phyloP scores from a whole-genome alignment of 1,139 yeast species.

The Diutina neorugosa region DNA sequence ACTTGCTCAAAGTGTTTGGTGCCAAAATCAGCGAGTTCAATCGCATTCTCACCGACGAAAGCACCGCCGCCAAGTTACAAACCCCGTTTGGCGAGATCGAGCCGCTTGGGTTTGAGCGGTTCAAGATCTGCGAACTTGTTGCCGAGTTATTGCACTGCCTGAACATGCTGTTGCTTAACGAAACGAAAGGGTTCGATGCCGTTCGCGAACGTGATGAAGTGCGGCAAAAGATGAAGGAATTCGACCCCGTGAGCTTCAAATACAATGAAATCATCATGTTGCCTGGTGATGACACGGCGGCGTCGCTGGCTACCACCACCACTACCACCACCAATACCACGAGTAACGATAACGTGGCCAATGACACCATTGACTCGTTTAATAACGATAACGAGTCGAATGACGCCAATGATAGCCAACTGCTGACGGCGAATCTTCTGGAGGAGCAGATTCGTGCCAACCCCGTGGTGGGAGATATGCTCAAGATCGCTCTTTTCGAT shows the following conservation, averaged over 20 bases:
- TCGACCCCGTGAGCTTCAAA: conserved; percentile 35
- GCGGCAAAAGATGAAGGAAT: conserved; percentile 36
- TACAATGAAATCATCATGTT: conserved; percentile 34
- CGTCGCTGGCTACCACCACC: not conserved
- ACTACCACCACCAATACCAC: not conserved
- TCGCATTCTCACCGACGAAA: conserved; percentile 16
- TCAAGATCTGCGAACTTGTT: conserved; percentile 85
- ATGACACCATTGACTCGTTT: conserved; percentile 16
- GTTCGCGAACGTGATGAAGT: conserved; percentile 53
- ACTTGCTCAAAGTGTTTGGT: conserved; percentile 71
- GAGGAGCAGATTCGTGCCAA: conserved; percentile 52
- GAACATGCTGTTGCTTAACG: conserved; percentile 88
- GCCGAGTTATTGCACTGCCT: conserved; percentile 95
- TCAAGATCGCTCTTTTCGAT: conserved; percentile 79
- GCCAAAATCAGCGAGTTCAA: conserved; percentile 60
- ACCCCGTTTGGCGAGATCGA: conserved; percentile 36
- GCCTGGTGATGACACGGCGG: conserved; percentile 12
- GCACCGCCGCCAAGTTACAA: conserved; percentile 19
- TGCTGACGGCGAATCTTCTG: conserved; percentile 30
- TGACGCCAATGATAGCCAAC: conserved; percentile 27
- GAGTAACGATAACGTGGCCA: conserved; percentile 25
- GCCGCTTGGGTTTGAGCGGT: conserved; percentile 91
- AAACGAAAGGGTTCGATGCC: conserved; percentile 68
- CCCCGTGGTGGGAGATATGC: conserved; percentile 82
- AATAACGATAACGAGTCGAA: conserved; percentile 10